Base-by-base conservation (phyloP, 129 eudicot species). In the Chrysanthemum makinoi region DNA sequence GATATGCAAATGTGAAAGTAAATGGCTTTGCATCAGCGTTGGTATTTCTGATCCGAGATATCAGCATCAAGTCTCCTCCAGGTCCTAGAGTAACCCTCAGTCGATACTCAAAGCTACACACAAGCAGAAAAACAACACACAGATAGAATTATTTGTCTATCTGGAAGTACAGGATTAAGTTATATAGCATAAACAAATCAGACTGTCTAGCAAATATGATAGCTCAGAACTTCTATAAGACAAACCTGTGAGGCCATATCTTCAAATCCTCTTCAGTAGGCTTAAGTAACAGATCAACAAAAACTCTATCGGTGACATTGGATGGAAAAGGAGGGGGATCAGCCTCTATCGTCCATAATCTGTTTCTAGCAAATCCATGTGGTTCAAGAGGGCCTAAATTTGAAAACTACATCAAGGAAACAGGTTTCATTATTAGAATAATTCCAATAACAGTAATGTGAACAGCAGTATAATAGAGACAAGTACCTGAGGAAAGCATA, bases 341-440 rank as follows among this genome's bases (percentile, higher is more conserved):
- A 68, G 55, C 43, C 33, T 93, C 98, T 68, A 89, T 72, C 69
- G 74, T 69, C 98, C 98, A 93, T 20, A 83, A 52, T 83, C 95
- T 85, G 86, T 83, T 93, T 80, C 98, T 85, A 50, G 92, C 96
- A 79, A 93, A 93, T 70, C 95, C 98, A 89, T 93, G 98, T 49
- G 75, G 70, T 85, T 84, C 87, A 59, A 89, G 90, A 68, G 86
- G 20, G 50, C 98, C 98, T 61, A 62, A 77, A 72, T 76, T 81
- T 47, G 87, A 83, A 17, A 87, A 93, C 98, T 93, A 88, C 78
- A 78, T 14, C 67, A 44, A 70, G 2, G 64, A 24, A 80, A 55
- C 63, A 74, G 59, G 74, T 74, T 76, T 65, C 62, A 18, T 60
- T 47, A 70, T 63, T 51, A 67, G 72, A 33, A 50, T 54, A 20